Evolutionary conservation across 805 yeast species (phyloP).

Genomic region (Kodamaea laetipori): DNA sequence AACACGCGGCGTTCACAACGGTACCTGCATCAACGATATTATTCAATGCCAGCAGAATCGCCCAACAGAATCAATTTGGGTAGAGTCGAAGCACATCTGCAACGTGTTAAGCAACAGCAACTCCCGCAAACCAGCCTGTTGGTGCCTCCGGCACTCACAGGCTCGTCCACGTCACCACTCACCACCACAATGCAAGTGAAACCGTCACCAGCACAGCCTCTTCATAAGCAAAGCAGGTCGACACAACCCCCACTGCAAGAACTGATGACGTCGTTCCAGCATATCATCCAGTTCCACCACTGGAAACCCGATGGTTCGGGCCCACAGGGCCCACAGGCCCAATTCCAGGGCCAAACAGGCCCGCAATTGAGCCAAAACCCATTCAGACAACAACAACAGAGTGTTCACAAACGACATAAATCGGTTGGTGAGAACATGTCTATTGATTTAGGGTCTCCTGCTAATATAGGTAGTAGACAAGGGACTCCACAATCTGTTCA

Average conservation of each 20-base stretch:
- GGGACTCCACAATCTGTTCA: background rate
- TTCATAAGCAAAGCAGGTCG: conserved; percentile 34
- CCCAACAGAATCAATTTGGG: conserved; percentile 9
- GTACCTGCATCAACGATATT: conserved; percentile 41
- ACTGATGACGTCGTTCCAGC: conserved; percentile 50
- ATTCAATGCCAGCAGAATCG: conserved; percentile 42
- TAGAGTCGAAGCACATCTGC: conserved; percentile 6
- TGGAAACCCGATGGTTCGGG: conserved; percentile 50
- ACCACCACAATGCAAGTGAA: conserved; percentile 44
- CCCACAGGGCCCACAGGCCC: conserved; percentile 17
- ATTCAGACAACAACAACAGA: conserved; percentile 13
- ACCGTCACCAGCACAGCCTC: conserved; percentile 45
- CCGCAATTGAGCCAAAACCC: conserved; percentile 12
- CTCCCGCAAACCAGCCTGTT: conserved; percentile 2
- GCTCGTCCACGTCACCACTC: conserved; percentile 18
- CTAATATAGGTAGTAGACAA: conserved; percentile 2
- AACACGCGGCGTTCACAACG: conserved; percentile 12
- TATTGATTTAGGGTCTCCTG: conserved; percentile 24
- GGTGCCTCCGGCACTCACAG: conserved; percentile 8
- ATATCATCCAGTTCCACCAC: conserved; percentile 57
- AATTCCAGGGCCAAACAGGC: no score
- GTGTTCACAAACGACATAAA: conserved; percentile 41
- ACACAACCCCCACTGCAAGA: conserved; percentile 41
- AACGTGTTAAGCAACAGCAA: conserved; percentile 6
- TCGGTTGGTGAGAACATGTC: conserved; percentile 33